Evolutionary conservation across 2,329 filamentous ascomycete species (phyloP), one percentile per base, ranked within the genome.

Genomic region (Epichloe scottii): DNA sequence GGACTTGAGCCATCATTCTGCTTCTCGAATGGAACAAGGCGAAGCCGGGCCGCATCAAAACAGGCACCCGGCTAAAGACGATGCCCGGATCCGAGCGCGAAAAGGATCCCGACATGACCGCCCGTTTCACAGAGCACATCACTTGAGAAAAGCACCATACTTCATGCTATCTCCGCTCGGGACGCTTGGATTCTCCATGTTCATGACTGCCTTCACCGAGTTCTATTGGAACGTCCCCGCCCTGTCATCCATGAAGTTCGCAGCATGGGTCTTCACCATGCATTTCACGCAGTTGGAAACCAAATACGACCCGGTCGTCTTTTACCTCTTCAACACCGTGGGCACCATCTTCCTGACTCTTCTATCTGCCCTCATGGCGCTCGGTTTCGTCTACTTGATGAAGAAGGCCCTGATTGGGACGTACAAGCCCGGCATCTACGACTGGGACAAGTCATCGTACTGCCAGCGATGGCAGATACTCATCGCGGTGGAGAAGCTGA

Each of bases 391-490:
- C 39, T 67, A 79, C 50, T 62, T 55, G 3, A 62, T 70, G 15
- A 79, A 80, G 58, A 78, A 76, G 76, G 51, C 64, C 2, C 60
- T 79, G 3, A 66, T 79, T 19, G 76, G 76, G n/a, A 68, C 69
- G 17, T 68, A 75, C 39, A 61, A 62, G 53, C 71, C 71, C 2
- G 77, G 77, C 12, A 73, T 72, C 53, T 77, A 77, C 56, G 74
- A 78, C 62, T 80, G 77, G 76, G 77, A 80, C 58, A 72, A 73
- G 60, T 72, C 66, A 23, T 66, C 69, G n/a, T 80, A 79, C 63
- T 78, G 76, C 61, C 77, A 80, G 58, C 72, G 74, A 37, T 79
- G 76, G 75, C 76, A 79, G 57, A 58, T 79, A 8, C 75, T 75
- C 57, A 64, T 79, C 3, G 68, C 68, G 26, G 67, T 78, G 38